These are phyloP conservation scores for Cichorium intybus DNA, from an alignment of 140 eudicot genomes.

Conservation along the genomic window DNA sequence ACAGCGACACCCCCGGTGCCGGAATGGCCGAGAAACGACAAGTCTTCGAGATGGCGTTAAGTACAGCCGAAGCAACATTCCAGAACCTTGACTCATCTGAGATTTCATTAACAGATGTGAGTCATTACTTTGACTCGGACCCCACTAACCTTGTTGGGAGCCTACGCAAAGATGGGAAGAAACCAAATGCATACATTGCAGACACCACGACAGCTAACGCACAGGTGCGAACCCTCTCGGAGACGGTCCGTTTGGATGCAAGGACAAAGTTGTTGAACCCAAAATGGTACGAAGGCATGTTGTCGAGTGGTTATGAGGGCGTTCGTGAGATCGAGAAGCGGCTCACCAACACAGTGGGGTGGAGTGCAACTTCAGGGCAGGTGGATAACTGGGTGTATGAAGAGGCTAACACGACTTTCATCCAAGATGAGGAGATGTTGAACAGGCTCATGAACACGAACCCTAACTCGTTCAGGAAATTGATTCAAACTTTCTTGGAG, in stretches of 20 bases:
- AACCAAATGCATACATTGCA: conserved; percentile 93
- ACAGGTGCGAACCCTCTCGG: conserved; percentile 94
- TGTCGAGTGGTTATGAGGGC: conserved; percentile 93
- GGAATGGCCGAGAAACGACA: conserved; percentile 90
- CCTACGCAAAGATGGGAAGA: conserved; percentile 94
- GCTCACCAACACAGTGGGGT: conserved; percentile 91
- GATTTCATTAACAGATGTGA: conserved; percentile 91
- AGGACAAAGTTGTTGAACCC: conserved; percentile 95
- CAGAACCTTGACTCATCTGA: conserved; percentile 96
- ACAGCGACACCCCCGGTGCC: conserved; percentile 87
- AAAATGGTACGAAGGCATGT: conserved; percentile 98
- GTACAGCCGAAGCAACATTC: conserved; percentile 98
- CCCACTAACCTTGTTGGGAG: conserved; percentile 95
- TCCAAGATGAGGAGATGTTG: conserved; percentile 86
- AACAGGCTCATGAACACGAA: conserved; percentile 92
- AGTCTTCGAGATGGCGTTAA: conserved; percentile 94
- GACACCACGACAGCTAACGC: conserved; percentile 99
- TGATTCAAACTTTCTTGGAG: conserved; percentile 94
- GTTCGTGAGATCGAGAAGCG: conserved; percentile 98
- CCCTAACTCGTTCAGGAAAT: conserved; percentile 89
- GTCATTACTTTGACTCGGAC: conserved; percentile 98
- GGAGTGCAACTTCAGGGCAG: conserved; percentile 99
- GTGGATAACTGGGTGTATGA: conserved; percentile 98
- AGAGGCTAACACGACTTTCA: conserved; percentile 95
- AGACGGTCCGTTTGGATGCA: conserved; percentile 94